Evolutionary conservation across 2,329 filamentous ascomycete species (phyloP).

Genomic region (Apiospora saccharicola): DNA sequence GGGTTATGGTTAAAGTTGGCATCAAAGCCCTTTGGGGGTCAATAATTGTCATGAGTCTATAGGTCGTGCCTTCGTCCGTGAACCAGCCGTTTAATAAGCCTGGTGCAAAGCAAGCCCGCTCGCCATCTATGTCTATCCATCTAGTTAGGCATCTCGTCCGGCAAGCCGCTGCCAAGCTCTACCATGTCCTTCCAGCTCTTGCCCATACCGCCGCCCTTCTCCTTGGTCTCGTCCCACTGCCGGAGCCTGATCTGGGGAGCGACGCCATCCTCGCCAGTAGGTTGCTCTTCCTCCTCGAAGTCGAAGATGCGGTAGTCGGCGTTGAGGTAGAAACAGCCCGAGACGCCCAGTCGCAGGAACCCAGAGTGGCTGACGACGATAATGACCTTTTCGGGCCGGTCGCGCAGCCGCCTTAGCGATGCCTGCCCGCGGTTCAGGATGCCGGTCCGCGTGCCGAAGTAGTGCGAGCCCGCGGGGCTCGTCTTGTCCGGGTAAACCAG

Average conservation of each 20-base stretch:
- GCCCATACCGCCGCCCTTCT: slow-evolving; percentile 59
- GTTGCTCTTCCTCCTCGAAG: slow-evolving; percentile 44
- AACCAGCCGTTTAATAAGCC: background rate
- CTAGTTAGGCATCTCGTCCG: slow-evolving; percentile 37
- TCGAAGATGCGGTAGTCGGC: slow-evolving; percentile 71
- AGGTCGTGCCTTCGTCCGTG: background rate
- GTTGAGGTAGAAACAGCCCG: slow-evolving; percentile 64
- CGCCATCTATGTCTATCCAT: background rate
- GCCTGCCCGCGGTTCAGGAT: slow-evolving; percentile 63
- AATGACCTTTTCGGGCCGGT: slow-evolving; percentile 66
- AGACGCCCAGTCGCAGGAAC: slow-evolving; percentile 66
- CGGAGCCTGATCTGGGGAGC: slow-evolving; percentile 38
- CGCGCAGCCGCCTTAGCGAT: slow-evolving; percentile 57
- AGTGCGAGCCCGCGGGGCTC: slow-evolving; percentile 51
- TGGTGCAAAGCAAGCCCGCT: background rate
- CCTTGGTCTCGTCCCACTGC: slow-evolving; percentile 58
- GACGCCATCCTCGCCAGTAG: slow-evolving; percentile 38
- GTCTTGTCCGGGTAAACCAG: slow-evolving; percentile 70
- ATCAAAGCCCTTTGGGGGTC: slow-evolving; percentile 1
- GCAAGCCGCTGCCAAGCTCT: slow-evolving; percentile 48
- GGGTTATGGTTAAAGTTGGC: background rate
- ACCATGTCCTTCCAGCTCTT: slow-evolving; percentile 51
- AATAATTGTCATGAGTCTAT: slow-evolving; percentile 11
- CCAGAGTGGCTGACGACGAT: slow-evolving; percentile 71
- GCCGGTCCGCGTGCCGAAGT: slow-evolving; percentile 60